phyloP scores from a whole-genome alignment of 495 filamentous ascomycete species.

The Tuber calosporum region DNA sequence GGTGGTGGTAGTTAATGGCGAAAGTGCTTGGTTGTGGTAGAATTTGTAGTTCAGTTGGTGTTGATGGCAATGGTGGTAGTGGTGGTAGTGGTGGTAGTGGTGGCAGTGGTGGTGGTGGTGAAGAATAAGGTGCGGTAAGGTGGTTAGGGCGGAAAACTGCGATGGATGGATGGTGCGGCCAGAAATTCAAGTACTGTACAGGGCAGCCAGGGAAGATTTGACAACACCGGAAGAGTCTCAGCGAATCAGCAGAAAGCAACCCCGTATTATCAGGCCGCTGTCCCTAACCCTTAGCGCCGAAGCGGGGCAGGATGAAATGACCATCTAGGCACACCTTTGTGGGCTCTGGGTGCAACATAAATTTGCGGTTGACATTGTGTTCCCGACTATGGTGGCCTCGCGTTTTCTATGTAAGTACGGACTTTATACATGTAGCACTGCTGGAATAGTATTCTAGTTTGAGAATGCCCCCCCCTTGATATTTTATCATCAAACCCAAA shows the following conservation, averaged over 20 bases:
- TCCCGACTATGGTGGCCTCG: neutral
- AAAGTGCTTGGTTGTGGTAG: slow-evolving; percentile 20
- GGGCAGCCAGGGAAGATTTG: neutral
- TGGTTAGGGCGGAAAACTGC: slow-evolving; percentile 28
- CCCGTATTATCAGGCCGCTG: slow-evolving; percentile 8
- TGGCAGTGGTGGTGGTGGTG: slow-evolving; percentile 19
- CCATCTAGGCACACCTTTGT: neutral
- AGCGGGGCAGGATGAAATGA: neutral
- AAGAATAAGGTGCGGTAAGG: slow-evolving; percentile 17
- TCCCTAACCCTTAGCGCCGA: slow-evolving; percentile 32
- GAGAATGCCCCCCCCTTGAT: neutral
- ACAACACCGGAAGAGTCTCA: neutral
- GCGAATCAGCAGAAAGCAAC: slow-evolving; percentile 17
- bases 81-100: slow-evolving; percentile 12
- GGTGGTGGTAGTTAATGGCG: slow-evolving; percentile 15
- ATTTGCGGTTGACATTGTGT: neutral
- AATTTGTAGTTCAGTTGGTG: slow-evolving; percentile 7
- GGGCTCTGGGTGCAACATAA: neutral
- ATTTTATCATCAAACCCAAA: neutral
- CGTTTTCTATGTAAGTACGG: neutral
- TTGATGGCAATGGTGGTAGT: slow-evolving; percentile 18
- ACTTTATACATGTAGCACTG: neutral
- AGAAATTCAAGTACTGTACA: neutral
- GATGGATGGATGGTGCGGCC: slow-evolving; percentile 29
- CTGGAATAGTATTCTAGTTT: neutral